Evolutionary conservation across 2,329 filamentous ascomycete species (phyloP), one percentile per base, ranked within the genome.

Genomic region (Fusarium redolens): DNA sequence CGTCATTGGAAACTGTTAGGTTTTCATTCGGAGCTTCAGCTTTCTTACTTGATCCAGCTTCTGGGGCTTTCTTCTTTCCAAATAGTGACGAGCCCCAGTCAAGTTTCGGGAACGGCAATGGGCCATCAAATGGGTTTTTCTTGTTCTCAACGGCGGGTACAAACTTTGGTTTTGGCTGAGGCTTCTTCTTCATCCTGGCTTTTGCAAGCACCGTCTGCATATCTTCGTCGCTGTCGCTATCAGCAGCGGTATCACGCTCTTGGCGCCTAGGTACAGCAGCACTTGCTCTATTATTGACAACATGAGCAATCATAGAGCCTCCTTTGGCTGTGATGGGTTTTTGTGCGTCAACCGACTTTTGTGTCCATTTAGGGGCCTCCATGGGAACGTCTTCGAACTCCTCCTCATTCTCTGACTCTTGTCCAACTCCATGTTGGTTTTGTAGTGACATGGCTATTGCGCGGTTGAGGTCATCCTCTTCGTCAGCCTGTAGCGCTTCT

Each of bases 101-200:
- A 3, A 97, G 86, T 78, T 94, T 96, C 75, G 97, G 95, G 78
- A 99, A 99, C 0, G 96, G 96, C 9, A 99, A 82, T 0, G 95
- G 94, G 0, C 96, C 96, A 72, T 90, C 89, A 78, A 97, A 90
- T 0, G 89, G 86, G 74, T 90, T 90, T 72, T 88, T 89, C 40
- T 87, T 85, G 55, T 89, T 90, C 14, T 86, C 80, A n/a, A 82
- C 77, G 6, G 83, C 77, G 4, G 81, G 80, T 45, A 81, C 83
- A 22, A 81, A 80, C 37, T 80, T 78, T 6, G 79, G 71, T 43
- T 86, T 86, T 77, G 80, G 80, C 45, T 80, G 79, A 5, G 80
- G 72, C 44, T 86, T 86, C 78, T 90, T 89, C 65, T 86, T 77
- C 73, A 88, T 89, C 65, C 92, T 91, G 25, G 93, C 92, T 70